Base-by-base conservation (phyloP, 352 stramenopile genomes). In the Phytophthora pisi region DNA sequence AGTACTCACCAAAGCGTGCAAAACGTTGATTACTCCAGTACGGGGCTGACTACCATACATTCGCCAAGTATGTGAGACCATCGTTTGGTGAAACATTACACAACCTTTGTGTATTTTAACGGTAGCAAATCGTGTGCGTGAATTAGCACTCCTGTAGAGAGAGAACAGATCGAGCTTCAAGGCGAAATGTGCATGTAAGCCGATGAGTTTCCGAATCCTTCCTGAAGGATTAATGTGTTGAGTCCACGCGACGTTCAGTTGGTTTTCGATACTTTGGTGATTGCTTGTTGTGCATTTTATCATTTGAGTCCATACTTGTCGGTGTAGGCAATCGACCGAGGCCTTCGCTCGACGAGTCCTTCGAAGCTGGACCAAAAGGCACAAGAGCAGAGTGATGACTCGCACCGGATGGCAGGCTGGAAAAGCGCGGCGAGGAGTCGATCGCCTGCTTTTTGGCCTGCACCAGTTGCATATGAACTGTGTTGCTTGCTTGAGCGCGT, bases 11-110 rank as follows among this genome's bases (percentile, higher is more conserved):
- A 51, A 31, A 5, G 7, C 5, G 20, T 15, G 57, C 20, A 24
- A 56, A 20, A 55, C 40, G 20, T 56, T 50, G 64, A 56, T 70
- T 66, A 50, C 24, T 53, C 51, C 18, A n/a, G 4, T 15, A 3
- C 40, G 13, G 40, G 40, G 51, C 51, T 68, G 64, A 63, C 58
- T 72, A 42, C 64, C 57, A 71, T 71, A 71, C 57, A 59, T 47
- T 53, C 13, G 18, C 24, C 4, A 61, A 70, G 57, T 61, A 3
- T 51, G 42, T 4, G 8, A 24, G 10, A 4, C 42, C n/a, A 5
- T 24, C 45, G 10, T 51, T 51, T 28, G 3, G 18, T 15, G n/a
- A n/a, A n/a, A n/a, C n/a, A 24, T 13, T 49, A 50, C 43, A 26
- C 43, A 13, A 24, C 26, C 5, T 26, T n/a, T 3, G n/a, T 50